Base-by-base conservation (phyloP, 306 rosid species). In the Prunus persica region DNA sequence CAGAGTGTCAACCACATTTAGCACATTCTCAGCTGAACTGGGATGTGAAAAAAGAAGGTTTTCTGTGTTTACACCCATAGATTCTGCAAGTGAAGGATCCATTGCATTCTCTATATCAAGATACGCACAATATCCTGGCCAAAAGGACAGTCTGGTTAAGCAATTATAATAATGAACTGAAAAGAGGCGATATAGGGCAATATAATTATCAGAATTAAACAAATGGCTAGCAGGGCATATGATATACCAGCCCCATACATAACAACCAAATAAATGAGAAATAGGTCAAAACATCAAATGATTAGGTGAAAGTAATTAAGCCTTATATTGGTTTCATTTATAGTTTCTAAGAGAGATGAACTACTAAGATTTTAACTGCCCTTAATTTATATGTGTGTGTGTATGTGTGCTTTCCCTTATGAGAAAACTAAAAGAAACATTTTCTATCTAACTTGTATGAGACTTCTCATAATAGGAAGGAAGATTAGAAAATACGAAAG, bases 101-200 rank as follows among this genome's bases (percentile, higher is more conserved):
- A 91, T 68, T 19, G 91, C 94, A 87, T 92, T 86, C 84, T 94
- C 98, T 73, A 76, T 97, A 73, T 94, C 98, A 82, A 94, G 88
- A 89, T 85, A 90, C 67, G 95, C 97, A 82, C 98, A 94, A 82
- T 76, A 84, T 64, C 98, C 97, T 90, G 38, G 91, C 86, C 85
- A 56, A 78, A 67, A 80, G 71, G 47, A 79, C 22, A 57, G 71
- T 15, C 46, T 1, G 69, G 52, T 50, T 1, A 77, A 49, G 30
- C 19, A 77, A 66, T 19, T 13, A 24, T 22, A 62, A 38, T 57
- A 55, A n/a, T 34, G 25, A 43, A 50, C 56, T 79, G 24, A 72
- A 43, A 52, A 62, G 64, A 81, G 12, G 25, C 30, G 15, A 55
- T 9, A 58, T 12, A 22, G 66, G 47, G 79, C 68, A 30, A 45